A percentile compares a stretch with the other conserved stretches of the same genome.
Evolutionary conservation across 768 basidiomycete genomes (phyloP).

Genomic region (Lentinus tigrinus): DNA sequence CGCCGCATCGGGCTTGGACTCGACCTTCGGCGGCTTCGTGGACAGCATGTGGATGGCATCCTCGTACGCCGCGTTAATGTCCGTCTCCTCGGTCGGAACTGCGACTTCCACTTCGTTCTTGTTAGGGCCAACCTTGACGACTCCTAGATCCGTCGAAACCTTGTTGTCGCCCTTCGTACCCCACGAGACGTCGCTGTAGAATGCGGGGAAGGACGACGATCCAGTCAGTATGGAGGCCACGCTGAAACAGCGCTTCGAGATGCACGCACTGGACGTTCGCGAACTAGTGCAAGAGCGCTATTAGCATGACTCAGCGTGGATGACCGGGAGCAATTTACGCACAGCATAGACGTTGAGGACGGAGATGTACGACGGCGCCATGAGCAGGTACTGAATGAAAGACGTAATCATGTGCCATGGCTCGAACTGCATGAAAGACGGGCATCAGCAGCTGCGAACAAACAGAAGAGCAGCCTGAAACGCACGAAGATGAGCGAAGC

Average conservation of each 20-base stretch:
- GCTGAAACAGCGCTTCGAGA: neutral
- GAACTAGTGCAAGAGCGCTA: slow-evolving; percentile 45
- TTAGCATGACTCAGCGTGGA: slow-evolving; percentile 4
- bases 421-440: slow-evolving; percentile 60
- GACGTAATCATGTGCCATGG: slow-evolving; percentile 99
- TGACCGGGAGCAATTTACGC: slow-evolving; percentile 25
- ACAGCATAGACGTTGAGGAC: slow-evolving; percentile 91
- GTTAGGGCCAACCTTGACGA: slow-evolving; percentile 62
- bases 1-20: slow-evolving; percentile 55
- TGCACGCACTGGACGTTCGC: slow-evolving; percentile 68
- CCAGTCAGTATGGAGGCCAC: neutral
- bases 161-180: slow-evolving; percentile 96
- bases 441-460: neutral
- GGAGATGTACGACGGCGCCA: slow-evolving; percentile 92
- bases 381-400: slow-evolving; percentile 87
- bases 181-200: slow-evolving; percentile 81
- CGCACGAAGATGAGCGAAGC: slow-evolving; percentile 84
- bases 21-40: slow-evolving; percentile 74
- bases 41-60: slow-evolving; percentile 83
- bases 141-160: slow-evolving; percentile 80
- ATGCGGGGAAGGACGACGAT: slow-evolving; percentile 1
- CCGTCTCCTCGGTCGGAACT: slow-evolving; percentile 84
- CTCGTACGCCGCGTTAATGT: slow-evolving; percentile 87
- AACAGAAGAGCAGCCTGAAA: neutral
- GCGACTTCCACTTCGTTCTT: slow-evolving; percentile 85